Base-by-base conservation (phyloP, 2,329 filamentous ascomycete genomes). In the Claviceps paspali region DNA sequence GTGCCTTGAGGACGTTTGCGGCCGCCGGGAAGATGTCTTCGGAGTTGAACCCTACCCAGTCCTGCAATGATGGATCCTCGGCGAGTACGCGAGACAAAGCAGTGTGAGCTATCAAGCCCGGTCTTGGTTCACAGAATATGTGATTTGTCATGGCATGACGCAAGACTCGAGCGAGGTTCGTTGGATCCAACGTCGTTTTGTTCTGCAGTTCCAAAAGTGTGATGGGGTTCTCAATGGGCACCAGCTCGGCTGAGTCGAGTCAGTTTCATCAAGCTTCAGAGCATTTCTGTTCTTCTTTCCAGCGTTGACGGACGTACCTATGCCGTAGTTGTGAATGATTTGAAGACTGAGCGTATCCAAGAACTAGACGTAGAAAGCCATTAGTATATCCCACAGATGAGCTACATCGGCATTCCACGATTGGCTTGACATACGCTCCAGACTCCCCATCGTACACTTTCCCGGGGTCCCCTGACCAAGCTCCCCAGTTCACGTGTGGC, bases 71-170 rank as follows among this genome's bases (percentile, higher is more conserved):
- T 2, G 48, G 43, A 45, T 74, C 64, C 38, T 66, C 58, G 10
- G 63, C 64, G 1, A 78, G 59, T 2, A 66, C 50, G 4, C 61
- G 62, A 2, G 70, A 76, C 2, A 63, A 61, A 1, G 68, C 65
- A 2, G 68, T 74, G 49, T 78, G 74, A 7, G 63, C 64, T 41
- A 77, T 63, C 2, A 61, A 42, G 1, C 66, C 65, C 0, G 67
- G 64, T 5, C 51, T 50, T 1, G 65, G 62, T 45, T 77, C 72
- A 30, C 55, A 48, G 52, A 78, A 75, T 40, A 77, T 61, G 9
- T 60, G 56, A 44, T 65, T 69, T 10, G 70, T 74, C 62, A 76
- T 75, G 28, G 65, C 69, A 49, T 74, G 64, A 6, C 72, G 67
- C 21, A 73, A 51, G 6, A 69, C 53, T 32, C 68, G 64, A 10